Conservation (phyloP, 106 monocot species). For the Hemerocallis citrina region DNA sequence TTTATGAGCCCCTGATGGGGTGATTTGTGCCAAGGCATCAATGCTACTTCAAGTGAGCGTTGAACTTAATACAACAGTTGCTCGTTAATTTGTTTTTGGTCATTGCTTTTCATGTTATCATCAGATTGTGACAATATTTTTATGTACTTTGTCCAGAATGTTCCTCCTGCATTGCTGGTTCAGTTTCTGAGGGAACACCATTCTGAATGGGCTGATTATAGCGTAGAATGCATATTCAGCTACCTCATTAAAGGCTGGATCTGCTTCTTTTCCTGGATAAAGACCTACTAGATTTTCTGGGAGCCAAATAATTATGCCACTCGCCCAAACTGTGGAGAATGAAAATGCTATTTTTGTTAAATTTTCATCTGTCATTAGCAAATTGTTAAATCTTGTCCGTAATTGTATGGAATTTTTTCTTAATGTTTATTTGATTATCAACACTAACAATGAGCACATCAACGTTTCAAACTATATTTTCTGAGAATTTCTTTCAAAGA, state of each 20-base stretch:
- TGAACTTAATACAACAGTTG: no score
- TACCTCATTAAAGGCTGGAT: slow-evolving; percentile 44
- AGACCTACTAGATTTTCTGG: slow-evolving; percentile 48
- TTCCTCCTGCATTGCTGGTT: slow-evolving; percentile 56
- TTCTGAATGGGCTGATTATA: slow-evolving; percentile 81
- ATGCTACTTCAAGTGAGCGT: slow-evolving; percentile 66
- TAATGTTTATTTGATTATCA: no score
- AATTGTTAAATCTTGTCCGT: no score
- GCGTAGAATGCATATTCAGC: slow-evolving; percentile 63
- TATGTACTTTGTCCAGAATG: slow-evolving; percentile 37
- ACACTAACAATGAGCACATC: no score
- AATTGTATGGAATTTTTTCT: no score
- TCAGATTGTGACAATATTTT: no score
- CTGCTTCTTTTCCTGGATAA: slow-evolving; percentile 36
- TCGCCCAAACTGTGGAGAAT: slow-evolving; percentile 69
- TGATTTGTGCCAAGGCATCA: slow-evolving; percentile 87
- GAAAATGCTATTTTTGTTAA: slow-evolving; percentile 79
- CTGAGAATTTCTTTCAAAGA: no score
- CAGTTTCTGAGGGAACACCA: slow-evolving; percentile 83
- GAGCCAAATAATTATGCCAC: slow-evolving; percentile 71
- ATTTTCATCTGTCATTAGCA: no score
- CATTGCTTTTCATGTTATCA: no score
- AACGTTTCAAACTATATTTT: no score
- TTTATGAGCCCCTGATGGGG: slow-evolving; percentile 19
- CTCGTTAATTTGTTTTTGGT: no score